These are phyloP conservation scores for Lolium multiflorum DNA, from an alignment of 176 grass and related monocot genomes.

Conservation along the genomic window DNA sequence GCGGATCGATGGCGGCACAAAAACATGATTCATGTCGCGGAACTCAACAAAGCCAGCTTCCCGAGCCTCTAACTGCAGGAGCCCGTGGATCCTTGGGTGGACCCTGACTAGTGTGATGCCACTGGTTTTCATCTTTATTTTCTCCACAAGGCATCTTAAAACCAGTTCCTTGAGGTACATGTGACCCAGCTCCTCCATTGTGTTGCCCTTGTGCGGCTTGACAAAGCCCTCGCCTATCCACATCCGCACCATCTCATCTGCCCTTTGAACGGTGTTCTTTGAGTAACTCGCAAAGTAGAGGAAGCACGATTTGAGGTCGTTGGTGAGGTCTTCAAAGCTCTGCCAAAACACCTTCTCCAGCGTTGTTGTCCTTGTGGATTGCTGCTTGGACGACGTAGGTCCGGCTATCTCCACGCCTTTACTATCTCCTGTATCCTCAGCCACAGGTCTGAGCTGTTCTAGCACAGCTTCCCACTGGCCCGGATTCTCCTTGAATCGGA, in stretches of 20 bases:
- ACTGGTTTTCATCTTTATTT: background rate
- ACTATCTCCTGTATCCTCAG: no score
- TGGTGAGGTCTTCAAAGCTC: constrained; percentile 23
- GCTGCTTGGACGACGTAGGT: no score
- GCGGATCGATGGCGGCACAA: background rate
- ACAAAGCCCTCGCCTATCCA: constrained; percentile 12
- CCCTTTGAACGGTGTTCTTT: background rate
- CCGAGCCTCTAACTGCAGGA: constrained; percentile 25
- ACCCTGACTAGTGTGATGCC: background rate
- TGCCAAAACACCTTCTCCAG: constrained; percentile 5
- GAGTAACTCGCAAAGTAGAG: constrained; percentile 7
- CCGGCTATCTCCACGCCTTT: no score
- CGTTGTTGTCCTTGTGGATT: background rate
- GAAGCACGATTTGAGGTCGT: constrained; percentile 31
- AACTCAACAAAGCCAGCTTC: constrained; percentile 26
- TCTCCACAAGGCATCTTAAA: background rate
- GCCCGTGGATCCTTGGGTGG: background rate
- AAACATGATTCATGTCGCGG: background rate
- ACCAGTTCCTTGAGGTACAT: background rate
- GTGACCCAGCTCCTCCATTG: constrained; percentile 5
- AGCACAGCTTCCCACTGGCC: constrained; percentile 3
- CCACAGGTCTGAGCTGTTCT: background rate
- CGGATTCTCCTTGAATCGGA: constrained; percentile 25
- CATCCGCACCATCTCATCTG: background rate
- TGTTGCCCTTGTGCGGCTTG: constrained; percentile 14